These are phyloP conservation scores for Trichoderma sp. DNA, from an alignment of 2,329 filamentous ascomycete genomes.

Conservation along the genomic window DNA sequence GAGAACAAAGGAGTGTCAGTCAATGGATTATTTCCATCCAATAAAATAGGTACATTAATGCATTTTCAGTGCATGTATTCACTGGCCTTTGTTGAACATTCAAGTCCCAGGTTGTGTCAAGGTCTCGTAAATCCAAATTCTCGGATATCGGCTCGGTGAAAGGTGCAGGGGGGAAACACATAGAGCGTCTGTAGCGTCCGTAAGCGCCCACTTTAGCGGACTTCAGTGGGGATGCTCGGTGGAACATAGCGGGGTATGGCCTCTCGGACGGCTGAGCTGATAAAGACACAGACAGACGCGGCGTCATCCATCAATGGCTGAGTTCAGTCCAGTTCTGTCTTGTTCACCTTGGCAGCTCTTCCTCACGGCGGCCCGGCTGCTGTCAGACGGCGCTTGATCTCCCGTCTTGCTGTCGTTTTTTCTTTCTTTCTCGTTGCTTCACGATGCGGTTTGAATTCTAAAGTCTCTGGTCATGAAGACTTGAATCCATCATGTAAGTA, in stretches of 20 bases:
- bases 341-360: constrained; percentile 11
- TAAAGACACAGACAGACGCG: not conserved
- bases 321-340: not conserved
- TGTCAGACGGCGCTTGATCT: not conserved
- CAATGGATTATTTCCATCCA: not conserved
- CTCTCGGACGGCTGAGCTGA: not conserved
- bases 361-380: constrained; percentile 3
- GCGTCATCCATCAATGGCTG: not conserved
- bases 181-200: not conserved
- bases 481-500: constrained; percentile 23
- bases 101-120: too few species aligned
- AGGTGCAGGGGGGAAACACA: not conserved
- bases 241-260: constrained; percentile 4
- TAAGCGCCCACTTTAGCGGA: not conserved
- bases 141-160: not conserved
- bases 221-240: not conserved
- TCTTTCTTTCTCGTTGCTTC: not conserved
- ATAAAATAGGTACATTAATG: not conserved
- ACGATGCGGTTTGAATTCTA: not conserved
- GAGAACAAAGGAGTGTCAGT: not conserved
- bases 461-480: constrained; percentile 19
- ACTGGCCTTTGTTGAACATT: not conserved
- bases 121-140: not conserved
- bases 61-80: not conserved
- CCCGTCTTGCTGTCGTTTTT: not conserved